phyloP scores from a whole-genome alignment of 129 eudicot species.

The Tagetes erecta region DNA sequence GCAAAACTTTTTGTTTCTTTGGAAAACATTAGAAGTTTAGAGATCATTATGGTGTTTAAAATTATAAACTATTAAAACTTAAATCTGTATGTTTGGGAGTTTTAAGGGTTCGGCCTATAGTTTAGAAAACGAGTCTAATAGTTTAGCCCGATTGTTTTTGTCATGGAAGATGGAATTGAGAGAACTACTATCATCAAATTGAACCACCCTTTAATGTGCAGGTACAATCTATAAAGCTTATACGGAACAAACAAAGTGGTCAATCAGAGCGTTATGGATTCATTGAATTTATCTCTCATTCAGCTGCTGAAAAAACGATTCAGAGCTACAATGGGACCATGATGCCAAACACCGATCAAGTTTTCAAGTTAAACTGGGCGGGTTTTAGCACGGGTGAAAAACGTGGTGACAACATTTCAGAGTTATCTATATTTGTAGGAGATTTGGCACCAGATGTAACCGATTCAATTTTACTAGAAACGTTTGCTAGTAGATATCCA shows the following conservation, averaged over 20 bases:
- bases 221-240: constrained; percentile 76
- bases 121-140: no score
- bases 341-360: constrained; percentile 80
- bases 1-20: no score
- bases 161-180: no score
- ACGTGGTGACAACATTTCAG: constrained; percentile 69
- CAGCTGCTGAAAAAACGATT: constrained; percentile 79
- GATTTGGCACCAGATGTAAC: constrained; percentile 90
- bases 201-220: constrained; percentile 21
- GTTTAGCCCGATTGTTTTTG: no score
- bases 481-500: constrained; percentile 69
- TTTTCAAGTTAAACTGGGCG: constrained; percentile 88
- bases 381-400: constrained; percentile 78
- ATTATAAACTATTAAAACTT: no score
- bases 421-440: constrained; percentile 82
- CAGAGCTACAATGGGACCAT: constrained; percentile 58
- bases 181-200: neutral
- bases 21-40: no score
- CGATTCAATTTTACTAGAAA: constrained; percentile 66
- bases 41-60: no score
- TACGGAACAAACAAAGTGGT: constrained; percentile 81
- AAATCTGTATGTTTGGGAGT: no score
- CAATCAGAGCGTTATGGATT: constrained; percentile 89
- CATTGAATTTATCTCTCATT: constrained; percentile 74
- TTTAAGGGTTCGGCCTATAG: no score